Base-by-base conservation (phyloP, 352 stramenopile species). In the Pythium insidiosum region DNA sequence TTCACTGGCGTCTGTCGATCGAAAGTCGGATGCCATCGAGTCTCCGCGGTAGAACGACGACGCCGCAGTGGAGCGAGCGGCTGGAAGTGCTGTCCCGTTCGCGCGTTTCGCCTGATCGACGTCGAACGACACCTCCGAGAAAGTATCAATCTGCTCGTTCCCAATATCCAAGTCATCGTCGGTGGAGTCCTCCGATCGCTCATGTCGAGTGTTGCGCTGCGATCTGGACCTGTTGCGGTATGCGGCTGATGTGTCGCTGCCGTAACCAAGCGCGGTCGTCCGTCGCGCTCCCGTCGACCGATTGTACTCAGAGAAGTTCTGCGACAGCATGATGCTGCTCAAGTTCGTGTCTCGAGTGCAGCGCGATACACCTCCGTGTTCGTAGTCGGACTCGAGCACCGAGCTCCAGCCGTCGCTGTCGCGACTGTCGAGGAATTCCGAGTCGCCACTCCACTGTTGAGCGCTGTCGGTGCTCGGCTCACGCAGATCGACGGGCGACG, bases 361-460 rank as follows among this genome's bases (percentile, higher is more conserved):
- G 13, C 76, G 76, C 28, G 66, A 76, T 10, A 54, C 44, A 12
- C 48, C 52, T 16, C 54, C 54, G 19, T 56, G 37, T 15, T 84
- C 64, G 12, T 53, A 70, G 6, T 89, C 76, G 4, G 76, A 89
- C 25, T 60, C 73, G 33, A 89, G 47, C 19, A 89, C 76, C 2
- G 76, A 89, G 49, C 76, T 89, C 76, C 76, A 89, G 16, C 69
- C 73, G 18, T 74, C 66, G 21, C 76, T 89, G 18, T 66, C 53
- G 2, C 58, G 58, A 51, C 70, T 84, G 21, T 61, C 59, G n/a
- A 65, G 56, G 33, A 59, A 23, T 7, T 66, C 46, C 18, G 53
- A 31, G 31, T 66, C 52, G 11, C 30, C 39, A 30, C 38, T 38
- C 26, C 30, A 40, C 47, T 30, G 36, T 38, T 19, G 26, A 29